Evolutionary conservation across 23 red algal genomes (phyloP).

Genomic region (Gracilariopsis chorda): DNA sequence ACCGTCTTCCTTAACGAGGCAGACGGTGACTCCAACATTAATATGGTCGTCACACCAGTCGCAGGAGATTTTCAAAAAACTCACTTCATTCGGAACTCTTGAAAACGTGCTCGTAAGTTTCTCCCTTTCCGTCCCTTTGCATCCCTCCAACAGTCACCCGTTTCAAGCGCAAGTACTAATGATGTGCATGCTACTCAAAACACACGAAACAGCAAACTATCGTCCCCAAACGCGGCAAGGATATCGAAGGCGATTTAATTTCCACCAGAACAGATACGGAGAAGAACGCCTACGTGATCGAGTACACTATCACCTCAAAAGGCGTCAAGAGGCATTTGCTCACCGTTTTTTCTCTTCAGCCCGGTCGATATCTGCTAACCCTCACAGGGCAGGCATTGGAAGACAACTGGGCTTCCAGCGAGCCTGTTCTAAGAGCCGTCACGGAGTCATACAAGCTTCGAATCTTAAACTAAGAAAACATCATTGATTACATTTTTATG

Average conservation of each 20-base stretch:
- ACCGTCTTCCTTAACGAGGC: conserved; percentile 41
- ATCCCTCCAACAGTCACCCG: background rate
- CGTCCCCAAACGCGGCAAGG: conserved; percentile 38
- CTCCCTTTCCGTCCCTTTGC: background rate
- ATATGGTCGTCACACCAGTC: conserved; percentile 52
- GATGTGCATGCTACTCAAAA: too few species aligned
- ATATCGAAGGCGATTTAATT: conserved; percentile 33
- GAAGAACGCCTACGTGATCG: conserved; percentile 63
- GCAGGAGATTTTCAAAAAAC: conserved; percentile 50
- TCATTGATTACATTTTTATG: background rate
- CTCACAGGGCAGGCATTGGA: conserved; percentile 65
- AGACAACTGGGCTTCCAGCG: conserved; percentile 37
- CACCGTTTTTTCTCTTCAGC: conserved; percentile 71
- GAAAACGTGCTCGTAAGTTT: conserved; percentile 52
- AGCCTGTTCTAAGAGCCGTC: conserved; percentile 32
- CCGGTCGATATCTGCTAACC: conserved; percentile 37
- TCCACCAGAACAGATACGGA: background rate
- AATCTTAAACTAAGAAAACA: background rate
- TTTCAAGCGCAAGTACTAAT: background rate
- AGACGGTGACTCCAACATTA: conserved; percentile 67
- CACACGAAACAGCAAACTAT: conserved; percentile 37
- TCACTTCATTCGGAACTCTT: conserved; percentile 47
- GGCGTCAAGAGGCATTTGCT: conserved; percentile 59
- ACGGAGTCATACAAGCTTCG: conserved; percentile 41
- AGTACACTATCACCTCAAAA: conserved; percentile 45